A percentile compares a stretch with the other conserved stretches of the same genome.
Conservation (phyloP, 495 filamentous ascomycete species). For the Neurospora sp. region DNA sequence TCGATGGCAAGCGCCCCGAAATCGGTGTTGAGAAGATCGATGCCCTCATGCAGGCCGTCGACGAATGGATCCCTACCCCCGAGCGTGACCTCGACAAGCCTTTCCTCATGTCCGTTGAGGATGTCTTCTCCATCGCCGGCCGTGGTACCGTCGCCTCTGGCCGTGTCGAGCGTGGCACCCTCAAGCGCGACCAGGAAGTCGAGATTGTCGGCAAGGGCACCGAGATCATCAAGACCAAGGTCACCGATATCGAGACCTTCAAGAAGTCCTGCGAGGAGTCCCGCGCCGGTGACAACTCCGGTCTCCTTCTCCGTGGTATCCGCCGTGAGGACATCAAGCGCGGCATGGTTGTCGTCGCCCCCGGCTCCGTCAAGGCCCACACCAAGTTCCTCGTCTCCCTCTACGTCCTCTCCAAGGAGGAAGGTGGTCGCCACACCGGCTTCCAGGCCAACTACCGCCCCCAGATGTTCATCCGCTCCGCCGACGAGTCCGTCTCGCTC, state of each 20-base stretch:
- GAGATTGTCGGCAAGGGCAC: conserved; percentile 80
- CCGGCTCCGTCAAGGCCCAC: conserved; percentile 68
- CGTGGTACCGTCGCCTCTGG: conserved; percentile 96
- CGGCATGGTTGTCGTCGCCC: conserved; percentile 83
- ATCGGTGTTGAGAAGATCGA: conserved; percentile 81
- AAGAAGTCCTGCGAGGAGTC: conserved; percentile 96
- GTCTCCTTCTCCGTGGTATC: conserved; percentile 87
- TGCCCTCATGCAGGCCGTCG: conserved; percentile 78
- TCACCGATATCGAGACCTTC: conserved; percentile 99
- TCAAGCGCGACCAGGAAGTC: conserved; percentile 88
- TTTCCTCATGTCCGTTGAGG: conserved; percentile 97
- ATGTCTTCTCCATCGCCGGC: conserved; percentile 95
- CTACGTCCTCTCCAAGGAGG: conserved; percentile 95
- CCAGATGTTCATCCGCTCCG: conserved; percentile 89
- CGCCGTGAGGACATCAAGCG: conserved; percentile 86
- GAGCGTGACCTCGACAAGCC: conserved; percentile 87
- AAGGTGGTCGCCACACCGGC: conserved; percentile 90
- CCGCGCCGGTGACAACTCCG: conserved; percentile 94
- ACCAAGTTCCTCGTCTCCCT: conserved; percentile 87
- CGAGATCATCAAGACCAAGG: conserved; percentile 86
- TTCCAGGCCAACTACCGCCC: conserved; percentile 92
- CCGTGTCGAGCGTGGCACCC: conserved; percentile 87
- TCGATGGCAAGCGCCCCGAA: conserved; percentile 79
- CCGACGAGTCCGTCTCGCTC: conserved; percentile 77
- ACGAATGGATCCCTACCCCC: conserved; percentile 93